Evolutionary conservation across 2,329 filamentous ascomycete species (phyloP).

Genomic region (Gremmenia infestans): DNA sequence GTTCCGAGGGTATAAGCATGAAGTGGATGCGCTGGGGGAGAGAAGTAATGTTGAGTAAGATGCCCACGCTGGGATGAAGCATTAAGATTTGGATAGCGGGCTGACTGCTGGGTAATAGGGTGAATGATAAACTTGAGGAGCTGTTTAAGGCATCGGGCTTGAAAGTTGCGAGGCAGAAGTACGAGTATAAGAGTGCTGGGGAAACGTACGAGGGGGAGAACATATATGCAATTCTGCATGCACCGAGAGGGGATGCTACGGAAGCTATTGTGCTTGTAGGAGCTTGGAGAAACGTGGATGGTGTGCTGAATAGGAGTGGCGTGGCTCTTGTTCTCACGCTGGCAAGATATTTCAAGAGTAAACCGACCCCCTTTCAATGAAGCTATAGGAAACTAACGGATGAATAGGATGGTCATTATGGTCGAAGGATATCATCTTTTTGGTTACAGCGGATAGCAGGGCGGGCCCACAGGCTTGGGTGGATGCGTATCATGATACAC

Average conservation of each 20-base stretch:
- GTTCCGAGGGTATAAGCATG: slow-evolving; percentile 82
- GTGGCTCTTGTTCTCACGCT: slow-evolving; percentile 82
- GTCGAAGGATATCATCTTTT: slow-evolving; percentile 96
- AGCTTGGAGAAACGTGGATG: slow-evolving; percentile 79
- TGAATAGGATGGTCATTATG: slow-evolving; percentile 80
- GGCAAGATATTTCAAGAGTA: slow-evolving; percentile 88
- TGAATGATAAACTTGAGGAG: slow-evolving; percentile 67
- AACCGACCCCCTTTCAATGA: slow-evolving; percentile 14
- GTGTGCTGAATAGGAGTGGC: slow-evolving; percentile 76
- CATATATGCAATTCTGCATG: slow-evolving; percentile 87
- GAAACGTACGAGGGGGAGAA: slow-evolving; percentile 76
- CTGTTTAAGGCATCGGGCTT: slow-evolving; percentile 76
- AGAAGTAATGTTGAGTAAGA: slow-evolving; percentile 49
- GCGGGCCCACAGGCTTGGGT: slow-evolving; percentile 95
- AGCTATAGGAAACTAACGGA: slow-evolving; percentile 6
- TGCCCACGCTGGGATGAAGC: not conserved
- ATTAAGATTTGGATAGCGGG: not conserved
- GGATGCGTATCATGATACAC: slow-evolving; percentile 91
- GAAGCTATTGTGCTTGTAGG: slow-evolving; percentile 93
- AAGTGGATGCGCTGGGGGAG: slow-evolving; percentile 61
- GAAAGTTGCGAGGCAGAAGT: slow-evolving; percentile 84
- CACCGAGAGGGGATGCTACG: slow-evolving; percentile 90
- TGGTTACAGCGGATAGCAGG: slow-evolving; percentile 83
- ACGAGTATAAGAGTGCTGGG: slow-evolving; percentile 76
- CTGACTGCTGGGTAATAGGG: slow-evolving; percentile 33